Evolutionary conservation across 1,139 yeast species (phyloP), one percentile per base, ranked within the genome.

Genomic region (Wickerhamomyces sp.): DNA sequence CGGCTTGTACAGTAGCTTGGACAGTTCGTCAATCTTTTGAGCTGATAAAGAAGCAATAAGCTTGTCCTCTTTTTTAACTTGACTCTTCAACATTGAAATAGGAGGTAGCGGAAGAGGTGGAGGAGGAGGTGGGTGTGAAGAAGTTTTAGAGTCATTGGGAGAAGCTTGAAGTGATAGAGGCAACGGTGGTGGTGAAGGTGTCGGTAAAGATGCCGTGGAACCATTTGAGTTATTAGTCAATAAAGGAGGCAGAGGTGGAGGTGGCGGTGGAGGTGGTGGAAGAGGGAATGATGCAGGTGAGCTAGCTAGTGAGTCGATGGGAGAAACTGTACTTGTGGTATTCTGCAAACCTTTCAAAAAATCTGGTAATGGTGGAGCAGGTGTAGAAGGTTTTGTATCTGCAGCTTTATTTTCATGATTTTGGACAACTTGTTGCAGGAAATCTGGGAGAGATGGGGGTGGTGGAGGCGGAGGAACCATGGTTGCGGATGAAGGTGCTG

Each of bases 1-100:
- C 5, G 93, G 84, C 36, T 81, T 65, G 13, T 65, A 58, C 9
- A 49, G 37, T 11, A 28, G 20, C 4, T 38, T 36, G 2, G 46
- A 38, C 13, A 44, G 41, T 13, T 36, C 35, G 38, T 42, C 39
- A 30, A 43, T 32, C 16, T 37, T 32, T 10, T 26, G 30, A 17
- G 33, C 31, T 2, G 45, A 21, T 7, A 37, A 19, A 2, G 28
- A 16, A 1, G 26, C 12, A 3, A 26, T 26, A 9, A 33, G 15
- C 20, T 31, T n/a, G 20, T 28, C 12, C 13, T 23, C 24, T 9
- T 8, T 10, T 19, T 10, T 19, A 19, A 10, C 21, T 19, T 19
- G 7, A 19, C 21, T 19, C n/a, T n/a, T n/a, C n/a, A n/a, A n/a
- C n/a, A n/a, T n/a, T n/a, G n/a, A n/a, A n/a, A n/a, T n/a, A n/a